These are phyloP conservation scores for Gracilaria caudata DNA, from an alignment of 23 red algal genomes.

Conservation along the genomic window DNA sequence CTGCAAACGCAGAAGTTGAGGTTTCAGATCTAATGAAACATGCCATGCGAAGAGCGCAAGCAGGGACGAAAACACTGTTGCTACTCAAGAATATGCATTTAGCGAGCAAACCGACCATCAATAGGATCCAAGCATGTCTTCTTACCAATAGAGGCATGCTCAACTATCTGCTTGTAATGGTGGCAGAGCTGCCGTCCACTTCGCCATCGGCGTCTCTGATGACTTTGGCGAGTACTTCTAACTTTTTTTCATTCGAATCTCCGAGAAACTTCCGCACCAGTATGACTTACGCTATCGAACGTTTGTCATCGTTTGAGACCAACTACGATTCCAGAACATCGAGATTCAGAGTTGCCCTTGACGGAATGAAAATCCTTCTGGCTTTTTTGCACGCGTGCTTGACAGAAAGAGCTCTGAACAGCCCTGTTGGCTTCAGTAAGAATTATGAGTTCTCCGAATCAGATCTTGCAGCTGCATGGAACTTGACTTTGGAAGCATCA, in stretches of 20 bases:
- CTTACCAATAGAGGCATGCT: constrained; percentile 29
- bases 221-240: constrained; percentile 15
- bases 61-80: constrained; percentile 28
- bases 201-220: background rate
- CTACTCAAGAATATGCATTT: constrained; percentile 68
- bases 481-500: background rate
- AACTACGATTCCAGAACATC: constrained; percentile 9
- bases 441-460: constrained; percentile 64
- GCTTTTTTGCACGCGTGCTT: constrained; percentile 55
- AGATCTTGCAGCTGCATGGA: constrained; percentile 47
- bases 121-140: constrained; percentile 38
- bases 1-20: constrained; percentile 12
- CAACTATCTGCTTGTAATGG: constrained; percentile 39
- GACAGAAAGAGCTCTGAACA: constrained; percentile 38
- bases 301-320: background rate
- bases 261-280: constrained; percentile 41
- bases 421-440: constrained; percentile 61
- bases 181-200: constrained; percentile 10
- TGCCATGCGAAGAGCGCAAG: constrained; percentile 19
- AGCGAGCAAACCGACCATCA: constrained; percentile 29
- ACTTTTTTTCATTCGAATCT: constrained; percentile 62
- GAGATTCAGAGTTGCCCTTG: background rate
- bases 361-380: constrained; percentile 28
- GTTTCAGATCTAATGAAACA: constrained; percentile 25
- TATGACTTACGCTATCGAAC: constrained; percentile 44